phyloP scores from a whole-genome alignment of 371 early-diverging fungal genomes.

The Circinella umbellata region DNA sequence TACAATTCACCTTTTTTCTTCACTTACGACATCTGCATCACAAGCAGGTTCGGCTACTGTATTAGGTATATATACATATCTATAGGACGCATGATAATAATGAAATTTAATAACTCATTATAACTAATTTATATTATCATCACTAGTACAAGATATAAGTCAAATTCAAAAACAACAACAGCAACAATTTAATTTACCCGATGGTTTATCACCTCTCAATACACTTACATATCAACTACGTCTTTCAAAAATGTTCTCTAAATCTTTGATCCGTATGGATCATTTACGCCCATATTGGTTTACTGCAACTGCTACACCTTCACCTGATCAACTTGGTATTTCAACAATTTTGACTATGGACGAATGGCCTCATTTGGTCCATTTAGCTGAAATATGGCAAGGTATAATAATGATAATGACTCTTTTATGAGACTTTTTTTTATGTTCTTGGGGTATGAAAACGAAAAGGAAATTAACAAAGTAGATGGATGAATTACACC shows the following conservation, averaged over 20 bases:
- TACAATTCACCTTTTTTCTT: slow-evolving; percentile 34
- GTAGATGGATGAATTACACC: background rate
- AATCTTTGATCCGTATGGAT: slow-evolving; percentile 29
- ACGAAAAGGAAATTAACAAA: background rate
- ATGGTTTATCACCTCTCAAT: slow-evolving; percentile 22
- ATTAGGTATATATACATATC: slow-evolving; percentile 1
- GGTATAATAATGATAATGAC: slow-evolving; percentile 14
- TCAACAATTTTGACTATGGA: slow-evolving; percentile 35
- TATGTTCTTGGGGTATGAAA: background rate
- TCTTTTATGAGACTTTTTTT: no score
- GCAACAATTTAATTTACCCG: background rate
- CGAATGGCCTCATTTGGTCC: slow-evolving; percentile 25
- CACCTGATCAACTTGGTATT: slow-evolving; percentile 27
- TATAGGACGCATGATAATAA: no score
- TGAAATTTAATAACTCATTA: background rate
- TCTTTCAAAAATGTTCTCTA: slow-evolving; percentile 42
- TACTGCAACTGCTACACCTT: slow-evolving; percentile 24
- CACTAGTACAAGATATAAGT: background rate
- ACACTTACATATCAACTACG: slow-evolving; percentile 24
- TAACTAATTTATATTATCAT: background rate
- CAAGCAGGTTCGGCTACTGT: slow-evolving; percentile 7
- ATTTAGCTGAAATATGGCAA: slow-evolving; percentile 38
- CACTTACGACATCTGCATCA: background rate
- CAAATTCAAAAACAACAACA: slow-evolving; percentile 5
- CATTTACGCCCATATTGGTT: slow-evolving; percentile 44